Base-by-base conservation (phyloP, 2,329 filamentous ascomycete genomes). In the Colletotrichum melonis region DNA sequence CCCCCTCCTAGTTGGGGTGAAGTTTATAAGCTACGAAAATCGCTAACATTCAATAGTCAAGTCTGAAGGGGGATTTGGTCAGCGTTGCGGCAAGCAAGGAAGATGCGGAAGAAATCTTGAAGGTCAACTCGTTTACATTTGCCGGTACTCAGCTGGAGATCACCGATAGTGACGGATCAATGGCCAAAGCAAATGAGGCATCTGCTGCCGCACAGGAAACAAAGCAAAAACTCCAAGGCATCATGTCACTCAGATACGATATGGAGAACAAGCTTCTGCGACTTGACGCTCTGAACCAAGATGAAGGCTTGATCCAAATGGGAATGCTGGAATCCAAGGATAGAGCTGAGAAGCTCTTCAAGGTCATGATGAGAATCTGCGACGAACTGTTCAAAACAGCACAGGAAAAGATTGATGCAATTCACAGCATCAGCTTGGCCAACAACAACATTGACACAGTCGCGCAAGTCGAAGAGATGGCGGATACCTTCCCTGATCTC, bases 301-400 rank as follows among this genome's bases (percentile, higher is more conserved):
- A 98, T 78, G 84, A 90, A 2, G 90, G 92, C 71, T 88, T 98
- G 5, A 86, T 91, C 67, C 87, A 89, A 55, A 91, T 95, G 82
- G 94, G 94, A 49, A 93, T 96, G 78, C 95, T 97, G 80, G 89
- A 91, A 74, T 90, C 86, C 72, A 90, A 89, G 72, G 91, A 92
- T 4, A 92, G 92, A 1, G 91, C 93, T 58, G 90, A 93, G 75
- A 99, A 98, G 81, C 94, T 98, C 75, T 98, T 98, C 84, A 94
- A 94, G 65, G 96, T 94, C 1, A 87, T 98, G 74, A 97, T 98
- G 94, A 91, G 91, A 72, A 92, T 98, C 59, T 95, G 94, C 80
- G 92, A 97, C 66, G 86, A 90, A 74, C 89, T 93, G 22, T 97
- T 98, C 85, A 92, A 92, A 76, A 92, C 89, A 2, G 80, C 89